Base-by-base conservation (phyloP, 1,284 basidiomycete species). In the Sporisorium scitamineum region DNA sequence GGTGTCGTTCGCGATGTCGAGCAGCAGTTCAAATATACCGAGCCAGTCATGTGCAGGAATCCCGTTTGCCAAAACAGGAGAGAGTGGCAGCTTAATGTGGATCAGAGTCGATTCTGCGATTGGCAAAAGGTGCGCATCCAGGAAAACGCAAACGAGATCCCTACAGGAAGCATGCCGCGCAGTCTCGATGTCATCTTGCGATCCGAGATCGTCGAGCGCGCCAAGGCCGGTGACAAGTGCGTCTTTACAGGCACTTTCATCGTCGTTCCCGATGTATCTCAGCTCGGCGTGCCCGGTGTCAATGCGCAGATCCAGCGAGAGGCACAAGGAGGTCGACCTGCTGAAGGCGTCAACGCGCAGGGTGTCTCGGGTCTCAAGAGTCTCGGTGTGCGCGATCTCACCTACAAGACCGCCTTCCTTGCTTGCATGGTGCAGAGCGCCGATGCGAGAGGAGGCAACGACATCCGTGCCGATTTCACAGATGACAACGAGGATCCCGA, bases 61-160 rank as follows among this genome's bases (percentile, higher is more conserved):
- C 91, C 92, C 10, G 92, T 92, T 2, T 99, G 97, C 83, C 92
- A 93, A 54, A 99, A 99, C 86, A 90, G 94, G 32, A 87, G 88
- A 32, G 91, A 90, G 41, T 99, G 96, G 96, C 92, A 95, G 84
- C 90, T 99, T 57, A 94, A 95, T 84, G 95, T 98, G 60, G 96
- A 99, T 85, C 92, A 92, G 65, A 96, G 94, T 51, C 95, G 95
- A 84, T 99, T 99, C 86, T 93, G 93, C 9, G 97, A 99, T 86
- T 99, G 97, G 97, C 97, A 99, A 86, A 98, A 97, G 86, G 95
- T 99, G 47, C 92, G 97, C 59, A 98, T 99, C 61, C 97, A 99
- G 85, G 97, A 99, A 87, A 99, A 99, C 83, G 92, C 96, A 14
- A 97, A 95, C 52, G 96, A 99, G 87, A 99, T 99, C 69, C 97